Evolutionary conservation across 2,329 filamentous ascomycete species (phyloP).

Genomic region (Aspergillus eucalypticola): DNA sequence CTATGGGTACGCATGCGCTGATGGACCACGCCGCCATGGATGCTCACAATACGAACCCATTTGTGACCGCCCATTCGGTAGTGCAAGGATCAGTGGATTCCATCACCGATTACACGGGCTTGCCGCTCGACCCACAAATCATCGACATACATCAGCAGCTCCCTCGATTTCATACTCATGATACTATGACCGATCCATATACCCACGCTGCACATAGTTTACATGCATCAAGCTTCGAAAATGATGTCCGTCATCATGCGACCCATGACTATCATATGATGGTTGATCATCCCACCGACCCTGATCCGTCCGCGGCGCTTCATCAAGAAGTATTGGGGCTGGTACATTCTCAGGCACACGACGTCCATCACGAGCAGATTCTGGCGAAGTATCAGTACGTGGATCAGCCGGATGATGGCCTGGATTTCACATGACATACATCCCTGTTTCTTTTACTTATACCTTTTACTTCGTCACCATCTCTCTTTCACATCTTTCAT

Average conservation of each 20-base stretch:
- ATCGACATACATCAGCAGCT: conserved; percentile 54
- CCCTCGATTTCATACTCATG: conserved; percentile 42
- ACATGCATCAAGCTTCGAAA: conserved; percentile 38
- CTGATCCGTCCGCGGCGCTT: conserved; percentile 32
- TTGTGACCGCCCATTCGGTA: conserved; percentile 33
- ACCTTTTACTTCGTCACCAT: too few relatives aligned
- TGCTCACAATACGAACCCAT: conserved; percentile 32
- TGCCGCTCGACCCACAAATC: conserved; percentile 64
- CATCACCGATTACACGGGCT: conserved; percentile 48
- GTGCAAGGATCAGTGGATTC: conserved; percentile 39
- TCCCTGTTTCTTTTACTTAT: conserved; percentile 2
- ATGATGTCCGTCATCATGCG: conserved; percentile 40
- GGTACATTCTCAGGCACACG: conserved; percentile 41
- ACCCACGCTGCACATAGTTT: conserved; percentile 34
- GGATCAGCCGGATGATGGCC: conserved; percentile 37
- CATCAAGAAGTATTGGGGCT: conserved; percentile 42
- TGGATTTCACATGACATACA: conserved; percentile 22
- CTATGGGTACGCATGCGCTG: conserved; percentile 20
- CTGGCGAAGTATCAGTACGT: conserved; percentile 43
- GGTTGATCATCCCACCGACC: conserved; percentile 43
- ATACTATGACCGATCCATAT: conserved; percentile 38
- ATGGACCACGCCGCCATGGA: conserved; percentile 26
- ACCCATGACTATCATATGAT: conserved; percentile 45
- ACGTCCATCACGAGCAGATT: conserved; percentile 44
- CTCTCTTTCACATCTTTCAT: too few relatives aligned